Percentiles rank a stretch among this genome's conserved stretches.
Evolutionary conservation across 2,329 filamentous ascomycete species (phyloP).

Genomic region (Colletotrichum acutatum): DNA sequence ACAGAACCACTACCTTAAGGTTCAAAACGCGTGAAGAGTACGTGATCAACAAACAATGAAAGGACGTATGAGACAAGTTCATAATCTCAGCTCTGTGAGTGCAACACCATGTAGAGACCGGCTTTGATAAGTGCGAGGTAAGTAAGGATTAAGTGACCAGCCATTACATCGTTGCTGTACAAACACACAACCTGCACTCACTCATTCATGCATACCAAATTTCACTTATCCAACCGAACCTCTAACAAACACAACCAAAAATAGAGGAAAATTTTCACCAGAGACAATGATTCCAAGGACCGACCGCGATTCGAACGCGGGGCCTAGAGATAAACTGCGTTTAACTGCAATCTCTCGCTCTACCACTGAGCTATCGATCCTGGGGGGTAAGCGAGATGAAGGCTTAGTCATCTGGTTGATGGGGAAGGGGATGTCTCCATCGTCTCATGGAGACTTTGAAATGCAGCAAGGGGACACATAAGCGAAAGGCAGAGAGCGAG

Average conservation of each 20-base stretch:
- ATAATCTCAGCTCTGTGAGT: neutral
- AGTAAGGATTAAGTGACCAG: neutral
- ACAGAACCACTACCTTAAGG: neutral
- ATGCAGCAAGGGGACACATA: slow-evolving; percentile 1
- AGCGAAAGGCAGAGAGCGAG: neutral
- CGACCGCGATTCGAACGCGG: slow-evolving; percentile 36
- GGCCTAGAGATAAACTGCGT: slow-evolving; percentile 34
- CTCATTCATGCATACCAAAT: neutral
- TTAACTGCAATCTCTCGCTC: slow-evolving; percentile 34
- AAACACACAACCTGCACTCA: no score
- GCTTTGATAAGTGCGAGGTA: no score
- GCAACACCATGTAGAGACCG: no score
- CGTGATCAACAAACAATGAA: neutral
- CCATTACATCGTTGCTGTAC: neutral
- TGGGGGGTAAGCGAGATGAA: neutral
- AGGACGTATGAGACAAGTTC: neutral
- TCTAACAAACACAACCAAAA: neutral
- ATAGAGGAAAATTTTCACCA: neutral
- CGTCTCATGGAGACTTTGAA: slow-evolving; percentile 8
- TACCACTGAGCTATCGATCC: slow-evolving; percentile 37
- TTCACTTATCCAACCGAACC: neutral
- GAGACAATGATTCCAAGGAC: slow-evolving; percentile 1
- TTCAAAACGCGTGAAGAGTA: neutral
- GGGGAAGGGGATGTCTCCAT: neutral
- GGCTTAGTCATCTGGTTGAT: slow-evolving; percentile 21